Base-by-base conservation (phyloP, 2,329 filamentous ascomycete genomes). In the Xylaria digitata region DNA sequence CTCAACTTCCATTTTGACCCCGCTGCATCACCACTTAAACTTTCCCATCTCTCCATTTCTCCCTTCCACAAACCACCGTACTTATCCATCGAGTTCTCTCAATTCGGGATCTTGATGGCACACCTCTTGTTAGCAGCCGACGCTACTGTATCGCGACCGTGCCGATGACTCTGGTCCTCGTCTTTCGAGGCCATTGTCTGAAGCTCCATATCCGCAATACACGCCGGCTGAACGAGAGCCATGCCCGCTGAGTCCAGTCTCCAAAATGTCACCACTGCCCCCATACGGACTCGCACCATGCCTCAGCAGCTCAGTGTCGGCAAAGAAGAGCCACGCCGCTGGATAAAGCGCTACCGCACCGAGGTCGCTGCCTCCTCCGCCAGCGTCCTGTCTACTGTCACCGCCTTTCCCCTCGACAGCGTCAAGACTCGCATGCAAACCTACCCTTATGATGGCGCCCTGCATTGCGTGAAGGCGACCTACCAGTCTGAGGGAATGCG, bases 381-480 rank as follows among this genome's bases (percentile, higher is more conserved):
- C 76, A 94, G 91, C 79, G 85, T 94, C 71, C 84, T 95, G 63
- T 93, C 91, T 43, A 96, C 92, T 48, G 86, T 93, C 76, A 85
- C 87, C 71, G 91, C 92, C n/a, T 96, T 95, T 77, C 93, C 93
- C 23, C 87, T 96, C 72, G 93, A 96, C 79, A 95, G 93, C 74
- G 90, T 95, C 78, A 96, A 96, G 84, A 94, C 92, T 63, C 91
- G 93, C 75, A 93, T 96, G 89, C 93, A 96, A 82, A 92, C 91
- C 71, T 95, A 96, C 80, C 89, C 91, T 70, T 94, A 92, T 80
- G 85, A 86, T 71, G 92, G 87, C 72, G 93, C 92, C 79, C 80
- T 86, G 76, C 90, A 93, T 78, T 94, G 92, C 77, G 87, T 94
- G 58, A 85, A 84, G 68, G 86, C 92, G 72, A 95, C 92, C 9